Evolutionary conservation across 345 rosid species (phyloP).

Genomic region (Eucalyptus dawsonii): DNA sequence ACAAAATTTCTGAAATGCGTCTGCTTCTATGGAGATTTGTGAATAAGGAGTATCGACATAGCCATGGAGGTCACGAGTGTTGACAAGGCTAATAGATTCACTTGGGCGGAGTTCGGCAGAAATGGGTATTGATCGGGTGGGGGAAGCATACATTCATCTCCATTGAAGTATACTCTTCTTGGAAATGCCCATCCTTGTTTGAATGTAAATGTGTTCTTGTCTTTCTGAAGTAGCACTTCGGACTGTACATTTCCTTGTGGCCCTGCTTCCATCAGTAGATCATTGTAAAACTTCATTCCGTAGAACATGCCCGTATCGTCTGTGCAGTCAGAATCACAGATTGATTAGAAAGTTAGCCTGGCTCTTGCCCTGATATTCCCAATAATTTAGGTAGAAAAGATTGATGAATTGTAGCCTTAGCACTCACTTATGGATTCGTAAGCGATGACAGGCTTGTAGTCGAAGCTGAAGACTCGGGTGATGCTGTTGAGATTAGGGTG

Average conservation of each 20-base stretch:
- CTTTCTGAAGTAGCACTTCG: constrained; percentile 70
- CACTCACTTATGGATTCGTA: constrained; percentile 41
- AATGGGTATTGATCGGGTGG: constrained; percentile 81
- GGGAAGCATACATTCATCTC: constrained; percentile 84
- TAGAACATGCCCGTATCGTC: constrained; percentile 87
- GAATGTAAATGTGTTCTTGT: constrained; percentile 63
- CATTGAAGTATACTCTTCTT: constrained; percentile 76
- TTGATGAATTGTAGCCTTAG: neutral
- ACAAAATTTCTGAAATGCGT: neutral
- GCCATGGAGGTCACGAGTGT: neutral
- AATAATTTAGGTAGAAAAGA: neutral
- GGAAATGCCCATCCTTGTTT: constrained; percentile 97
- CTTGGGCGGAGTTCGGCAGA: constrained; percentile 48
- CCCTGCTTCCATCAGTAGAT: constrained; percentile 83
- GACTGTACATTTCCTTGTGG: constrained; percentile 79
- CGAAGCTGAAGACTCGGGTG: constrained; percentile 55
- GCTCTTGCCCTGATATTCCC: neutral
- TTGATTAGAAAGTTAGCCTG: neutral
- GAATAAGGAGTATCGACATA: neutral
- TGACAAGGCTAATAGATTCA: neutral
- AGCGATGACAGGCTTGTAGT: constrained; percentile 42
- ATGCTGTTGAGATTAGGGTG: constrained; percentile 52
- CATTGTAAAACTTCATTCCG: constrained; percentile 72
- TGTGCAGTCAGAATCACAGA: constrained; percentile 1
- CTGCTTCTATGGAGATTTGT: neutral